Conservation (phyloP, 148 eudicot species). For the Euryodendron excelsum region DNA sequence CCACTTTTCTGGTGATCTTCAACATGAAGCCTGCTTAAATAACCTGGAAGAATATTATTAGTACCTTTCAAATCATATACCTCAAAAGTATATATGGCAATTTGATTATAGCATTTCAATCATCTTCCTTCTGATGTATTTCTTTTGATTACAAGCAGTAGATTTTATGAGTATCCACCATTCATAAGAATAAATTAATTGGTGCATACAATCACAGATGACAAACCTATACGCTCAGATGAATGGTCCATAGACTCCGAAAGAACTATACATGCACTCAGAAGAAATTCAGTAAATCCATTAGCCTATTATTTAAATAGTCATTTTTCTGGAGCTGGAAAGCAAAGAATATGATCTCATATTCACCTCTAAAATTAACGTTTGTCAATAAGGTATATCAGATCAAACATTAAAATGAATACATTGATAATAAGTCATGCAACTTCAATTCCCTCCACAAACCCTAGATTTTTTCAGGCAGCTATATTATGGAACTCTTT, state of each 20-base stretch:
- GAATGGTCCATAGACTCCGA: background rate
- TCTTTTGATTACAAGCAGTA: background rate
- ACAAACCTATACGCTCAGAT: background rate
- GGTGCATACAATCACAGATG: background rate
- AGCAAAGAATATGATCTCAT: background rate
- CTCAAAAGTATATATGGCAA: background rate
- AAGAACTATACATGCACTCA: background rate
- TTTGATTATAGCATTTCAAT: background rate
- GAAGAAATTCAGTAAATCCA: background rate
- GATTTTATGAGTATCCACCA: no score
- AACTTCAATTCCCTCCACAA: background rate
- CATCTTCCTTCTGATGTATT: background rate
- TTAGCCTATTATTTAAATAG: background rate
- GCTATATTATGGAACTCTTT: background rate
- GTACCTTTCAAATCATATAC: background rate
- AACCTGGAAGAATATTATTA: background rate
- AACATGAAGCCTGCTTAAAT: background rate
- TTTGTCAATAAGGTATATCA: background rate
- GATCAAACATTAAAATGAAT: background rate
- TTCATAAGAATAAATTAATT: no score
- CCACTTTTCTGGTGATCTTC: background rate
- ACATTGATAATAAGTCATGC: no score
- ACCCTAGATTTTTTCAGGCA: background rate
- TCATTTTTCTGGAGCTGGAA: background rate
- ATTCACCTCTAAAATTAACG: background rate